Evolutionary conservation across 768 basidiomycete species (phyloP).

Genomic region (Mycena olivaceomarginata): DNA sequence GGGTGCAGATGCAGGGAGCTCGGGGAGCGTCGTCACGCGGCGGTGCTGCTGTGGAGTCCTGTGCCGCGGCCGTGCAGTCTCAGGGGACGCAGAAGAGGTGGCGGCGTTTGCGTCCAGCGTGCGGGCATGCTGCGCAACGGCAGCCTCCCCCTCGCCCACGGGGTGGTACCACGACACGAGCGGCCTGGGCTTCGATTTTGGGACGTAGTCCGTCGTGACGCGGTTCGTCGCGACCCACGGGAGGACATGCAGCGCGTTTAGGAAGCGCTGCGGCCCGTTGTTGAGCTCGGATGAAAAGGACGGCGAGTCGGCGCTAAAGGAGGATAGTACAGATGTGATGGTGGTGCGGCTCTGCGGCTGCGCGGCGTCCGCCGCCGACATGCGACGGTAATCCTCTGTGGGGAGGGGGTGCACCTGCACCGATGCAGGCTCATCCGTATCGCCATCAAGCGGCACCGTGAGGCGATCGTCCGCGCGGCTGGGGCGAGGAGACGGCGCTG

Average conservation of each 20-base stretch:
- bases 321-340: slow-evolving; percentile 13
- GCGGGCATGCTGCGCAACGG: not conserved
- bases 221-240: slow-evolving; percentile 46
- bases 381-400: slow-evolving; percentile 45
- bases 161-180: slow-evolving; percentile 39
- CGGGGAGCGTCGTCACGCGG: slow-evolving; percentile 11
- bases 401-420: slow-evolving; percentile 41
- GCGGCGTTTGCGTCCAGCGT: not conserved
- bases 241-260: slow-evolving; percentile 38
- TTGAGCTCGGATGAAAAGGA: slow-evolving; percentile 45
- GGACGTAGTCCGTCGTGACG: slow-evolving; percentile 39
- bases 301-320: slow-evolving; percentile 34
- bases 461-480: slow-evolving; percentile 37
- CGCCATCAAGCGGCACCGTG: not conserved
- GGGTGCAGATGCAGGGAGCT: not conserved
- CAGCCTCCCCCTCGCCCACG: not conserved
- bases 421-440: slow-evolving; percentile 40
- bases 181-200: slow-evolving; percentile 6
- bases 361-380: slow-evolving; percentile 36
- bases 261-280: slow-evolving; percentile 36
- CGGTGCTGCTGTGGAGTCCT: slow-evolving; percentile 17
- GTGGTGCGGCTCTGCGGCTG: slow-evolving; percentile 37
- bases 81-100: not conserved
- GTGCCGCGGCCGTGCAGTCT: not conserved
- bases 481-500: slow-evolving; percentile 25